Conservation (phyloP, 768 basidiomycete genomes). For the Porpolomopsis calyptriformis region DNA sequence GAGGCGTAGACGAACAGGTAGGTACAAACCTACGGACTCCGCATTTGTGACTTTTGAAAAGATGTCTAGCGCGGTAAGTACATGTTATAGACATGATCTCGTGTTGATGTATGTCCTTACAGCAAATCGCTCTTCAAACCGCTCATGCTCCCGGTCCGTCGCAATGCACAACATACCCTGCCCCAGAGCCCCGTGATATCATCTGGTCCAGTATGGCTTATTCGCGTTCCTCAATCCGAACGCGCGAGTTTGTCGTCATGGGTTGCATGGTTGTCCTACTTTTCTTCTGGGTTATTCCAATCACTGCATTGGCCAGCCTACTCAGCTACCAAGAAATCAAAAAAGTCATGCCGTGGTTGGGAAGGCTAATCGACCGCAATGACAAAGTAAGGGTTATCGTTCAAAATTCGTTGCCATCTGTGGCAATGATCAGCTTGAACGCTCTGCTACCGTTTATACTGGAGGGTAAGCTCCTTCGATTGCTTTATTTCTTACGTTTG, state of each 20-base stretch:
- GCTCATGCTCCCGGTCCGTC: constrained; percentile 64
- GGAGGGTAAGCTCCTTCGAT: constrained; percentile 46
- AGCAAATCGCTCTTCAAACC: constrained; percentile 85
- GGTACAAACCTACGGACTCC: constrained; percentile 69
- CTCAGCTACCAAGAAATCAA: constrained; percentile 92
- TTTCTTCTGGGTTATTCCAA: constrained; percentile 89
- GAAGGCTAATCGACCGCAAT: constrained; percentile 71
- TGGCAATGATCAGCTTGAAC: constrained; percentile 86
- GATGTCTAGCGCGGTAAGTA: constrained; percentile 77
- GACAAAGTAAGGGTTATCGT: constrained; percentile 76
- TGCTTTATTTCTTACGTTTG: not conserved
- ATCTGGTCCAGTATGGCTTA: constrained; percentile 87
- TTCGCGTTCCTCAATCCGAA: constrained; percentile 42
- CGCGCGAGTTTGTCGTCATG: constrained; percentile 65
- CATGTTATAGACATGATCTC: not conserved
- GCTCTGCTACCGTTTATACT: constrained; percentile 80
- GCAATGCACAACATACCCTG: constrained; percentile 58
- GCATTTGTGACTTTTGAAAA: constrained; percentile 97
- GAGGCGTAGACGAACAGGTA: constrained; percentile 56
- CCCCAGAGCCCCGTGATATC: constrained; percentile 92
- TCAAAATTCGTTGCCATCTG: constrained; percentile 87
- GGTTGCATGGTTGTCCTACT: constrained; percentile 61
- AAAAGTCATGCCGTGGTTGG: constrained; percentile 81
- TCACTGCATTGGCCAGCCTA: constrained; percentile 74
- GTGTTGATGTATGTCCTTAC: not conserved